Evolutionary conservation across 2,329 filamentous ascomycete genomes (phyloP).

Genomic region (Proliferodiscus dingleyae): DNA sequence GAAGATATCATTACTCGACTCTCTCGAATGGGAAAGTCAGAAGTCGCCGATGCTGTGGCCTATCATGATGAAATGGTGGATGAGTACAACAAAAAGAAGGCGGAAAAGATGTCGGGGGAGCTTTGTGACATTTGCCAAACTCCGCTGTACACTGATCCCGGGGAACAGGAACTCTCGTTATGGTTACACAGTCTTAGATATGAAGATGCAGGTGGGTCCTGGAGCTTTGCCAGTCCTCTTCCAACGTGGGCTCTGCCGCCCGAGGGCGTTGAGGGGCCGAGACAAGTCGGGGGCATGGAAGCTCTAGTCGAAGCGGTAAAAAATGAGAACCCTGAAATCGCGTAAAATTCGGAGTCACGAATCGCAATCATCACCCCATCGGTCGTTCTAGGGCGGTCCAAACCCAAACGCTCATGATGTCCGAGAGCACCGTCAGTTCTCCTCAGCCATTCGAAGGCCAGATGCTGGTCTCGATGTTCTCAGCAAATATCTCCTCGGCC

Average conservation of each 20-base stretch:
- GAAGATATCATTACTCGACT: conserved; percentile 85
- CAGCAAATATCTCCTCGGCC: too few species aligned
- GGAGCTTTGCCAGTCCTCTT: conserved; percentile 81
- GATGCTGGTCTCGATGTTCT: too few species aligned
- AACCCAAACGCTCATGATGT: too few species aligned
- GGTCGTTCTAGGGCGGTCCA: neutral
- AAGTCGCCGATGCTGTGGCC: conserved; percentile 82
- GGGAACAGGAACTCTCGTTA: conserved; percentile 81
- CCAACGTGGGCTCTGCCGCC: conserved; percentile 86
- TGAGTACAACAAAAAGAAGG: conserved; percentile 82
- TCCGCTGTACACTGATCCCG: conserved; percentile 88
- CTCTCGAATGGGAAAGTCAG: conserved; percentile 87
- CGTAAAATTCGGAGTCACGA: conserved; percentile 10
- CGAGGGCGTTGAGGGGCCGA: conserved; percentile 52
- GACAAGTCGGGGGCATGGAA: conserved; percentile 57
- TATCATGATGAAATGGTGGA: conserved; percentile 95
- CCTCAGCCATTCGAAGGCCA: too few species aligned
- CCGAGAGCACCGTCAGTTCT: too few species aligned
- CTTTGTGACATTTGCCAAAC: conserved; percentile 78
- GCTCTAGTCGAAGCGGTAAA: conserved; percentile 49
- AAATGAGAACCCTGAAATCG: conserved; percentile 31
- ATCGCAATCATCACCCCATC: neutral
- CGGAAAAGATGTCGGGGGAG: conserved; percentile 88
- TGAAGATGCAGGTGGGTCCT: conserved; percentile 73
- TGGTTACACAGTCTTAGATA: conserved; percentile 93